Evolutionary conservation across 2,329 filamentous ascomycete genomes (phyloP), one percentile per base, ranked within the genome.

Genomic region (Chalara sp.): DNA sequence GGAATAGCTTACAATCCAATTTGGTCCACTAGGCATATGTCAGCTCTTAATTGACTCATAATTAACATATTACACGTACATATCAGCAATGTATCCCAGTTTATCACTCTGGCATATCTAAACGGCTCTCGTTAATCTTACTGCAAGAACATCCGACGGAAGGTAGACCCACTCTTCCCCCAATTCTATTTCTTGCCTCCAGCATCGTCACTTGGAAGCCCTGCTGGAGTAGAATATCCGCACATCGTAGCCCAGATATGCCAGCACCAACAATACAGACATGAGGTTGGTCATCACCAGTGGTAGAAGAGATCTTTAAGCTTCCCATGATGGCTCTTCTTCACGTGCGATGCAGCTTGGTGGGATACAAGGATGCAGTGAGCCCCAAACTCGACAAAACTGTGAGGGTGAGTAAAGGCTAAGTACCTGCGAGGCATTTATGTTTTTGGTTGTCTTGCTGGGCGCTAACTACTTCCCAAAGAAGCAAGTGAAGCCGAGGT

Each of bases 151-250:
- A 37, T 37, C 8, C 35, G 8, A 8, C 21, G 12, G 28, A 44
- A 29, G 32, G 28, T 21, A 4, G 46, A 63, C 65, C 56, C 63
- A 76, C 75, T 49, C 78, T 67, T 3, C 78, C 78, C 8, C 77
- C 78, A 51, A 80, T 66, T 39, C 77, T 65, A 59, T 76, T 62
- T 41, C 77, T 66, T 3, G 73, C 78, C 60, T 80, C 78, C 21
- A 80, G 65, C 29, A 80, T 74, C 0, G 75, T 77, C 6, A 81
- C 76, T 46, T 72, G 67, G 52, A 71, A 71, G 6, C 75, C 76
- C 56, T 72, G 68, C 47, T 72, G 67, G 2, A 79, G 61, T 11
- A 81, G 63, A 1, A 80, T 61, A 50, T 79, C 76, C 28, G 78
- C 76, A 56, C 74, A 78, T 56, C 76, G 67, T 39, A 81, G 64